Base-by-base conservation (phyloP, 192 early-diverging fungal genomes). In the Backusella australiensis region DNA sequence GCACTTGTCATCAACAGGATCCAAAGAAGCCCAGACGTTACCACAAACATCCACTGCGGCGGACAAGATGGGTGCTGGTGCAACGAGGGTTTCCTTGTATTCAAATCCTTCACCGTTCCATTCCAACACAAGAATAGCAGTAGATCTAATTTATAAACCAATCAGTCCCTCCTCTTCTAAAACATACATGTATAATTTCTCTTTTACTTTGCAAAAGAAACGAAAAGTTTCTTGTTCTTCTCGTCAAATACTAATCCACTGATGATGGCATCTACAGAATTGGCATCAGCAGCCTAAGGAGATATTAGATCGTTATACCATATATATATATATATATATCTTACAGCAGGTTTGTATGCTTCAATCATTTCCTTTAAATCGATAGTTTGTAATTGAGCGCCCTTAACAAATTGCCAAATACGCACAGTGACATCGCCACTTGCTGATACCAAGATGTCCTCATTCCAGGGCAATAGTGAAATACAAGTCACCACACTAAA, bases 351-450 rank as follows among this genome's bases (percentile, higher is more conserved):
- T 29, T 70, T 71, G 49, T 73, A 44, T 5, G 71, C 6, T 72
- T 75, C 56, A 14, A 82, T 78, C 17, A 72, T 21, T 1, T 85
- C 73, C 68, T 85, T 80, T 34, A 94, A 80, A 76, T 89, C 81
- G n/a, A 96, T 80, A 1, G 83, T 86, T 74, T 96, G 94, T 5
- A 94, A 29, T 52, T 93, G 85, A 49, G 77, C 75, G 15, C 94
- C 94, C 23, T 82, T 81, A 14, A 81, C 42, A 35, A 87, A 86
- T 41, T 94, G 84, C 97, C 97, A 98, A 34, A 94, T 71, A 21
- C 91, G 82, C 4, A 98, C 69, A 6, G 88, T 90, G 32, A 87
- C 87, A 81, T 98, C 97, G 32, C 97, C 97, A 67, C 94, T 92
- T 29, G 91, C 95, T 14, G 95, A 96, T 8, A 96, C 81, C 6